Percentiles rank a stretch among this genome's conserved stretches.
These are phyloP conservation scores for Metschnikowia gruessii DNA, from an alignment of 805 yeast genomes.

Conservation along the genomic window DNA sequence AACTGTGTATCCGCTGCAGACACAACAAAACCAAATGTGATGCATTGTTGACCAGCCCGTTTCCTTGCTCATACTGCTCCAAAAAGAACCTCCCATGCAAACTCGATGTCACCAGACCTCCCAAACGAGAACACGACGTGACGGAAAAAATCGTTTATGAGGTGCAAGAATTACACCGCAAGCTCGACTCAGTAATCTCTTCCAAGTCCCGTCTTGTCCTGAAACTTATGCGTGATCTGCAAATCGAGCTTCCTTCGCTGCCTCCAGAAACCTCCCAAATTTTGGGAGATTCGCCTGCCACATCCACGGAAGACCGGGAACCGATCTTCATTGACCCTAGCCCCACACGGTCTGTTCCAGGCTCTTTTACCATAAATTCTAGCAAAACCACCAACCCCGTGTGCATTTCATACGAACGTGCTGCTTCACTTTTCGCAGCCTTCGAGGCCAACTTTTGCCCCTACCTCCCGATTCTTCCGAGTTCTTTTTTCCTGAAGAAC, in stretches of 20 bases:
- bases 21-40: conserved; percentile 68
- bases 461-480: conserved; percentile 18
- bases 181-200: conserved; percentile 14
- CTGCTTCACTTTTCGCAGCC: conserved; percentile 10
- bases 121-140: conserved; percentile 16
- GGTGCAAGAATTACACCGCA: conserved; percentile 17
- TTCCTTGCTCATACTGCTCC: conserved; percentile 55
- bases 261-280: conserved; percentile 10
- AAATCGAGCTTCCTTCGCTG: background rate
- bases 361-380: conserved; percentile 18
- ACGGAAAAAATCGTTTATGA: conserved; percentile 15
- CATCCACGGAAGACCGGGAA: background rate
- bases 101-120: conserved; percentile 45
- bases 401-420: conserved; percentile 12
- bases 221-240: conserved; percentile 3
- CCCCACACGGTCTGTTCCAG: conserved; percentile 15
- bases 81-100: conserved; percentile 52
- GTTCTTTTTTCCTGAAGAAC: conserved; percentile 13
- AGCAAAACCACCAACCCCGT: conserved; percentile 13
- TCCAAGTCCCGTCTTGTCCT: conserved; percentile 13
- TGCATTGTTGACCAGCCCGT: conserved; percentile 48
- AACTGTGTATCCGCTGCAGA: conserved; percentile 63
- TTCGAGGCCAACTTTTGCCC: conserved; percentile 12
- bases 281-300: conserved; percentile 6
- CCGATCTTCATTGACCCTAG: conserved; percentile 18